These are phyloP conservation scores for Ceratobasidium sp. DNA, from an alignment of 1,284 basidiomycete genomes.

Conservation along the genomic window DNA sequence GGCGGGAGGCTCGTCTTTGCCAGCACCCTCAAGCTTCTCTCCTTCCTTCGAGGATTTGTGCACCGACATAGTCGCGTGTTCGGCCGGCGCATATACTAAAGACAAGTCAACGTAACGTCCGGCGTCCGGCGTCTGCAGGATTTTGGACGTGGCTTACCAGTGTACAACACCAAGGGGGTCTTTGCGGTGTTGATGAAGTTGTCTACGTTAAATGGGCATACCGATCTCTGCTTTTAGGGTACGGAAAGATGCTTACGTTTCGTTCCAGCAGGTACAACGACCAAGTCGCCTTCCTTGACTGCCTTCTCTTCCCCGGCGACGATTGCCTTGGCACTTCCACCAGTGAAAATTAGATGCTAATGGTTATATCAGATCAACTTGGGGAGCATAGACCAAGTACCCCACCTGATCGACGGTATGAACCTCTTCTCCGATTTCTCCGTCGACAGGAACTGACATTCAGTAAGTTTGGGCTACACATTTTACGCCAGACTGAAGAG, in stretches of 20 bases:
- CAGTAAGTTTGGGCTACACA: not conserved
- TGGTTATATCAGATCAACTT: not conserved
- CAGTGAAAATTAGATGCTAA: conserved; percentile 38
- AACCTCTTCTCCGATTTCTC: conserved; percentile 42
- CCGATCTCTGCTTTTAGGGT: not conserved
- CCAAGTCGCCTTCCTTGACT: conserved; percentile 44
- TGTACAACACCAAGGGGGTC: conserved; percentile 39
- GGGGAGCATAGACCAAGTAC: no score
- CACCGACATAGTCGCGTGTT: conserved; percentile 39
- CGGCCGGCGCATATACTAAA: conserved; percentile 42
- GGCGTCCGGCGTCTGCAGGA: not conserved
- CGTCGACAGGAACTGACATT: conserved; percentile 28
- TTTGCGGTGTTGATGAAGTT: conserved; percentile 41
- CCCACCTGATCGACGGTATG: conserved; percentile 40
- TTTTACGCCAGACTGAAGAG: not conserved
- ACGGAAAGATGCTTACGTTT: conserved; percentile 22
- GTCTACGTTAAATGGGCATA: conserved; percentile 4
- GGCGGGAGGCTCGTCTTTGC: conserved; percentile 41
- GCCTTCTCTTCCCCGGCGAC: conserved; percentile 45
- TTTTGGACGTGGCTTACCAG: conserved; percentile 16
- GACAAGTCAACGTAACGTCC: no score
- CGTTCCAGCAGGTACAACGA: conserved; percentile 41
- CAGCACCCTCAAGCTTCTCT: conserved; percentile 39
- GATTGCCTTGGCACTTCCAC: conserved; percentile 38
- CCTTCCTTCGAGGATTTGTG: conserved; percentile 42